These are phyloP conservation scores for Colletotrichum sp. DNA, from an alignment of 2,329 filamentous ascomycete species.

Conservation along the genomic window DNA sequence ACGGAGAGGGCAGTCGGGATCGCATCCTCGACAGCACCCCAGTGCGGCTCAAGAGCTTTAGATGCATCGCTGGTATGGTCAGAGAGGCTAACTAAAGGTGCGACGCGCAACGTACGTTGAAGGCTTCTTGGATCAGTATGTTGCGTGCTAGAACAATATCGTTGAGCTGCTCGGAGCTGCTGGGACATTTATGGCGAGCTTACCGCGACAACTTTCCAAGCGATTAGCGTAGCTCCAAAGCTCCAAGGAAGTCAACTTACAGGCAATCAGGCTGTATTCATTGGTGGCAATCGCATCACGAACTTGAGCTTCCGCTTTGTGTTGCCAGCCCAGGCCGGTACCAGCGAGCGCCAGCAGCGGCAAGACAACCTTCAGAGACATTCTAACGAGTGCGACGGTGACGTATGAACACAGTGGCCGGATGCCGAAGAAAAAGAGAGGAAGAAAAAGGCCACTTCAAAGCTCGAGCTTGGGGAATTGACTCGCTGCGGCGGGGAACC, in stretches of 20 bases:
- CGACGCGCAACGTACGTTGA: background rate
- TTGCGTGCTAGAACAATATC: background rate
- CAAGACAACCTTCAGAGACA: constrained; percentile 10
- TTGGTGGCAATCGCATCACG: constrained; percentile 13
- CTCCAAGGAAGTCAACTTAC: constrained; percentile 27
- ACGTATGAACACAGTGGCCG: background rate
- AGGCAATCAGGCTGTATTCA: constrained; percentile 34
- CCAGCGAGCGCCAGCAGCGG: constrained; percentile 7
- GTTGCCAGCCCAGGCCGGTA: background rate
- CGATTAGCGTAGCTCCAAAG: background rate
- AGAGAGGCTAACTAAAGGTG: background rate
- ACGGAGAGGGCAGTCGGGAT: constrained; percentile 36
- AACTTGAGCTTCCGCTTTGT: constrained; percentile 6
- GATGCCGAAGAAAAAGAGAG: background rate
- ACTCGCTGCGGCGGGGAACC: constrained; percentile 7
- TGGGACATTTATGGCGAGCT: background rate
- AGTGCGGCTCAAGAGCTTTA: constrained; percentile 39
- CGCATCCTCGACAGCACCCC: constrained; percentile 29
- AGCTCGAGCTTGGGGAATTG: constrained; percentile 1
- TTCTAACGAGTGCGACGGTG: background rate
- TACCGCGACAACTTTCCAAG: constrained; percentile 6
- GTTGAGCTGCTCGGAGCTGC: background rate
- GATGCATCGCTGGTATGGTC: constrained; percentile 30
- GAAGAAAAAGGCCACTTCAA: background rate
- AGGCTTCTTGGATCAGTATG: background rate